Percentiles rank a stretch among this genome's conserved stretches.
These are phyloP conservation scores for Nannochloropsis salina DNA, from an alignment of 108 stramenopile genomes.

Conservation along the genomic window DNA sequence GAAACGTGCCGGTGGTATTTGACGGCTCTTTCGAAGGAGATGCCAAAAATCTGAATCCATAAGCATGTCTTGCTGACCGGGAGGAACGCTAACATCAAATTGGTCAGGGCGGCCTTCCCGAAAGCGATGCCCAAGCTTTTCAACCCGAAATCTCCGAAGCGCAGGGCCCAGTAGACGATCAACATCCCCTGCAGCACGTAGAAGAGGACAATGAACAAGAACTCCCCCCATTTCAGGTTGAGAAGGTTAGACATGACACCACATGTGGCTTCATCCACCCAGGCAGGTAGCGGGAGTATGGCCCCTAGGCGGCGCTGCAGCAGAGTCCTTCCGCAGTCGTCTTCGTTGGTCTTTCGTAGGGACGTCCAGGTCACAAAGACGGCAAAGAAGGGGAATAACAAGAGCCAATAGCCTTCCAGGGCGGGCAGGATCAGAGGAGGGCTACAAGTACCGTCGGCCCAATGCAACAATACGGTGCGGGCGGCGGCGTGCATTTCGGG, in stretches of 20 bases:
- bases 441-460: background rate
- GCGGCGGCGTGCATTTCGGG: background rate
- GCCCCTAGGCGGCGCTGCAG: background rate
- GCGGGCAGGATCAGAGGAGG: background rate
- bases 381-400: background rate
- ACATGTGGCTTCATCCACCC: background rate
- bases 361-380: background rate
- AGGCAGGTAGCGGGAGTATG: background rate
- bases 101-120: background rate
- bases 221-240: background rate
- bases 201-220: background rate
- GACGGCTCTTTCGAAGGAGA: background rate
- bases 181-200: background rate
- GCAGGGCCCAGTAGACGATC: background rate
- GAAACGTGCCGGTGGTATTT: background rate
- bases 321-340: background rate
- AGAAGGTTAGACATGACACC: background rate
- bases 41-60: background rate
- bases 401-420: background rate
- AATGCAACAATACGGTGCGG: background rate
- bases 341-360: background rate
- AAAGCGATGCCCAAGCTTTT: background rate
- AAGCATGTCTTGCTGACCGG: background rate
- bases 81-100: background rate
- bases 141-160: background rate